These are phyloP conservation scores for Fraxinus paxiana DNA, from an alignment of 305 asterid genomes.

Conservation along the genomic window DNA sequence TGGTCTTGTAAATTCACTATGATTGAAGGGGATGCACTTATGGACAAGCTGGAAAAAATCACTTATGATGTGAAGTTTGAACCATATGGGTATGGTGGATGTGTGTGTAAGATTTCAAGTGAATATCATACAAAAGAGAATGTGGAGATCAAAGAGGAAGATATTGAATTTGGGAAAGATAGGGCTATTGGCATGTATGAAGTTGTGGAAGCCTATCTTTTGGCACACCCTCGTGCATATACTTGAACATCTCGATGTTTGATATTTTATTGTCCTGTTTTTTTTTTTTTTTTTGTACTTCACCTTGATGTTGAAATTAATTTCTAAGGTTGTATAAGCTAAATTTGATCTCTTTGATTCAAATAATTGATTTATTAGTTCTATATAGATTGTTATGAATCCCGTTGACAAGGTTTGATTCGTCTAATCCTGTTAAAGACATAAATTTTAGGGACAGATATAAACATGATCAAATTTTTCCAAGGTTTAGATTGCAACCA, in stretches of 20 bases:
- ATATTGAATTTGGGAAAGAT: constrained; percentile 51
- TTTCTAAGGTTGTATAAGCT: not conserved
- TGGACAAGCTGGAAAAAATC: constrained; percentile 40
- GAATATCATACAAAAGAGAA: constrained; percentile 47
- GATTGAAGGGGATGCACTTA: constrained; percentile 46
- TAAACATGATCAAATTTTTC: no score
- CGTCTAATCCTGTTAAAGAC: not conserved
- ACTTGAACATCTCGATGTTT: not conserved
- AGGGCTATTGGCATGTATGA: constrained; percentile 47
- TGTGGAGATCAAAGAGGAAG: constrained; percentile 59
- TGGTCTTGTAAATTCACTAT: constrained; percentile 34
- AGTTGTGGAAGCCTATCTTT: constrained; percentile 56
- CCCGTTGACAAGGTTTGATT: not conserved
- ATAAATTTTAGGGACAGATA: no score
- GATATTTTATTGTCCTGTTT: not conserved
- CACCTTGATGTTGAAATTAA: no score
- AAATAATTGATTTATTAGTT: not conserved
- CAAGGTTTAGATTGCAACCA: not conserved
- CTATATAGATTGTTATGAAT: not conserved
- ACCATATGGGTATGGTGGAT: constrained; percentile 43
- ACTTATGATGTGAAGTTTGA: constrained; percentile 50
- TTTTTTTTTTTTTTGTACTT: not conserved
- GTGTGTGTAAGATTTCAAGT: constrained; percentile 42
- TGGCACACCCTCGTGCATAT: constrained; percentile 49
- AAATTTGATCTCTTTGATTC: no score